A percentile compares a stretch with the other conserved stretches of the same genome.
phyloP scores from a whole-genome alignment of 2,329 filamentous ascomycete genomes.

The Aspergillus pseudoglaucus region DNA sequence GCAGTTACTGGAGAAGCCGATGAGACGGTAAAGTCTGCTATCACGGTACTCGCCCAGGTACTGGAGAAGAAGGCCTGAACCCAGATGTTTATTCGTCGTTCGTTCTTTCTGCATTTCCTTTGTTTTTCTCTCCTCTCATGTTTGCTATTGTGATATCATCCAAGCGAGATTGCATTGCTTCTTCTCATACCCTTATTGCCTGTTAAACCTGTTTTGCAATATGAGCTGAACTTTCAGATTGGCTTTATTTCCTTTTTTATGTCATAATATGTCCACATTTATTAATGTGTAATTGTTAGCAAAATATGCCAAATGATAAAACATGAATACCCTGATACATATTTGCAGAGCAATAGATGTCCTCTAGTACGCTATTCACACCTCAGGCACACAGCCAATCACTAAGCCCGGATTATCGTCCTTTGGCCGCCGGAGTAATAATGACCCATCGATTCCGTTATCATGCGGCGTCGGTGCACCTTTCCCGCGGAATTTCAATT shows the following conservation, averaged over 20 bases:
- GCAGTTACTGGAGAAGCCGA: constrained; percentile 31
- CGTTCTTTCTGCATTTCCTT: neutral
- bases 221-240: neutral
- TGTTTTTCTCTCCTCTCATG: neutral
- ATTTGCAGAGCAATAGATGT: neutral
- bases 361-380: neutral
- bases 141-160: too few species aligned
- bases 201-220: neutral
- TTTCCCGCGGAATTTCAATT: constrained; percentile 26
- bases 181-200: constrained; percentile 1
- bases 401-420: neutral
- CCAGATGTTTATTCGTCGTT: constrained; percentile 1
- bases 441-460: constrained; percentile 3
- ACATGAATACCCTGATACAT: neutral
- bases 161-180: too few species aligned
- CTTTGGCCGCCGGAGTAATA: constrained; percentile 1
- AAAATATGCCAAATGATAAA: neutral
- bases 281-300: too few species aligned
- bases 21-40: constrained; percentile 29
- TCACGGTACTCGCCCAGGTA: constrained; percentile 32
- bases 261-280: too few species aligned
- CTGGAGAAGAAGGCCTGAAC: constrained; percentile 26
- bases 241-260: neutral
- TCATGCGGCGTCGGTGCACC: constrained; percentile 4
- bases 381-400: neutral